These are phyloP conservation scores for Aphelidium insulamus DNA, from an alignment of 371 early-diverging fungal genomes.

Conservation along the genomic window DNA sequence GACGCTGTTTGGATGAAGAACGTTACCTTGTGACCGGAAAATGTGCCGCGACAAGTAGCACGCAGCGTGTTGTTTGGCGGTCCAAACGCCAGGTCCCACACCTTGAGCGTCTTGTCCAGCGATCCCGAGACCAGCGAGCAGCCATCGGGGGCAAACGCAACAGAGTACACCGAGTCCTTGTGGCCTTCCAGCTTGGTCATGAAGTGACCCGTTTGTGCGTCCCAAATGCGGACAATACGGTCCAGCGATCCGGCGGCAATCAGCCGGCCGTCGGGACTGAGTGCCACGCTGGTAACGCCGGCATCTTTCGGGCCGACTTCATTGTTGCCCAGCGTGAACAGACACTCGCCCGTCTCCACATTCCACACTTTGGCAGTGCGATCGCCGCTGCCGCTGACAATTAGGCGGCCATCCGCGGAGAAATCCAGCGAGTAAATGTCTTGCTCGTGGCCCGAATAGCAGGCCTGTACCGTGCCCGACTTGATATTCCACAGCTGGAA, in stretches of 20 bases:
- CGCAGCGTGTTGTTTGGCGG: slow-evolving; percentile 22
- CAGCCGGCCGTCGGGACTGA: slow-evolving; percentile 56
- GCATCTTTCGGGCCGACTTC: slow-evolving; percentile 65
- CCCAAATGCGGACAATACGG: slow-evolving; percentile 85
- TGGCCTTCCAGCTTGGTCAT: slow-evolving; percentile 84
- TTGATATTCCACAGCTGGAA: too few relatives aligned
- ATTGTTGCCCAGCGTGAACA: slow-evolving; percentile 50
- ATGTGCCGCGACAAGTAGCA: slow-evolving; percentile 9
- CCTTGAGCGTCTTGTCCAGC: slow-evolving; percentile 79
- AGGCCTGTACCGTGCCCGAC: too few relatives aligned
- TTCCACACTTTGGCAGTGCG: slow-evolving; percentile 75
- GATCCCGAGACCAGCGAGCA: slow-evolving; percentile 71
- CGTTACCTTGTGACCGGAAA: slow-evolving; percentile 44
- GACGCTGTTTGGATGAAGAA: too few relatives aligned
- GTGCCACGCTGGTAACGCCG: slow-evolving; percentile 84
- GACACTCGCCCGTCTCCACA: slow-evolving; percentile 41
- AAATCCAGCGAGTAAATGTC: slow-evolving; percentile 94
- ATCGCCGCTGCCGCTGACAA: slow-evolving; percentile 91
- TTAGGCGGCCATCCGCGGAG: slow-evolving; percentile 67
- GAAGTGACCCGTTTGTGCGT: slow-evolving; percentile 48
- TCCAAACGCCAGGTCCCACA: slow-evolving; percentile 57
- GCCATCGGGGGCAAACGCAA: slow-evolving; percentile 90
- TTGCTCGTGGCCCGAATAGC: slow-evolving; percentile 79
- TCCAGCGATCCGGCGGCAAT: slow-evolving; percentile 82
- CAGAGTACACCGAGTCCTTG: slow-evolving; percentile 85